phyloP scores from a whole-genome alignment of 805 yeast genomes.

The Cyberlindnera japonica region DNA sequence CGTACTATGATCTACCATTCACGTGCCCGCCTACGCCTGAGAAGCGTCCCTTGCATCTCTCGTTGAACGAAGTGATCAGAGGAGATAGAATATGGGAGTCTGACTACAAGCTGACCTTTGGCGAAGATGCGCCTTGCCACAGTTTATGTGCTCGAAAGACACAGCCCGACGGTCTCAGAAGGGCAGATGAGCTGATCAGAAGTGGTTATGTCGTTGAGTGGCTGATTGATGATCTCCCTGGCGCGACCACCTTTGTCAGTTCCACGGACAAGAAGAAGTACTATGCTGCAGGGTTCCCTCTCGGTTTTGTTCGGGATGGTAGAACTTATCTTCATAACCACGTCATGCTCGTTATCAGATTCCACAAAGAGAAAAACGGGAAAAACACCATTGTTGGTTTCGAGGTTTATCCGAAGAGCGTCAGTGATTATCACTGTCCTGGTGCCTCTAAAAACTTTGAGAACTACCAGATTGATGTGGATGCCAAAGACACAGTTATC shows the following conservation, averaged over 20 bases:
- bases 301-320: conserved; percentile 66
- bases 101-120: conserved; percentile 62
- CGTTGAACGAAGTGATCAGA: conserved; percentile 70
- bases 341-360: conserved; percentile 74
- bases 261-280: conserved; percentile 57
- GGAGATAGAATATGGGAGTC: conserved; percentile 82
- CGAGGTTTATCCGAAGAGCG: conserved; percentile 85
- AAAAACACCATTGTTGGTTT: conserved; percentile 74
- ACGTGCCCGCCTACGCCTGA: conserved; percentile 63
- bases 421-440: conserved; percentile 64
- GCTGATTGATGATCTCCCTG: conserved; percentile 80
- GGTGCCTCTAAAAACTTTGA: conserved; percentile 61
- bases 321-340: conserved; percentile 71
- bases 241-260: conserved; percentile 76
- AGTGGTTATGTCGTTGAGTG: conserved; percentile 79
- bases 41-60: conserved; percentile 59
- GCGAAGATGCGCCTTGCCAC: conserved; percentile 61
- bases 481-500: conserved; percentile 35
- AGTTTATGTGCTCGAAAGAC: conserved; percentile 67
- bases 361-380: conserved; percentile 47
- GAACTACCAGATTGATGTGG: conserved; percentile 49
- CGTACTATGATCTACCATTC: conserved; percentile 74
- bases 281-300: conserved; percentile 83
- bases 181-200: conserved; percentile 59
- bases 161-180: conserved; percentile 43